A percentile compares a stretch with the other conserved stretches of the same genome.
Conservation (phyloP, 192 early-diverging fungal genomes). For the Anaeromyces robustus region DNA sequence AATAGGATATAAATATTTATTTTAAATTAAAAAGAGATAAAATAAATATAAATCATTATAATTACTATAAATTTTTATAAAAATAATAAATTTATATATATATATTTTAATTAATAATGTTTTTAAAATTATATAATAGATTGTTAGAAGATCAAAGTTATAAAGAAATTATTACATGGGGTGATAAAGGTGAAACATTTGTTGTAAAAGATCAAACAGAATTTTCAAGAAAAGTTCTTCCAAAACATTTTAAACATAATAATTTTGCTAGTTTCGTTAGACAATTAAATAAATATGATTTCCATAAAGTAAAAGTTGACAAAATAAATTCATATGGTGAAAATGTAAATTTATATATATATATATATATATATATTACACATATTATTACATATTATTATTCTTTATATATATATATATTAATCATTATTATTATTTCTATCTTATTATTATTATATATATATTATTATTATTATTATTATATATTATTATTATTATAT, state of each 20-base stretch:
- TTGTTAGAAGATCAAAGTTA: constrained; percentile 56
- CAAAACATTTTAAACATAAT: constrained; percentile 81
- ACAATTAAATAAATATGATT: constrained; percentile 68
- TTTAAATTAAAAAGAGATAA: background rate
- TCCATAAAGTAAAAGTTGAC: constrained; percentile 45
- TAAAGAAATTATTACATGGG: constrained; percentile 49
- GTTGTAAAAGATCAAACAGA: constrained; percentile 73
- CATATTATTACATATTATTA: too few relatives aligned
- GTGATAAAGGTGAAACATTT: constrained; percentile 67
- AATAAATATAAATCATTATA: background rate
- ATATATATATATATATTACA: background rate
- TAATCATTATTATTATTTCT: too few relatives aligned
- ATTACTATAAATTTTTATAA: background rate
- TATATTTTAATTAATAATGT: constrained; percentile 41
- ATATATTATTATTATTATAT: too few relatives aligned
- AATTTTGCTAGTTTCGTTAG: constrained; percentile 14
- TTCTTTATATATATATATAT: too few relatives aligned
- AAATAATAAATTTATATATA: constrained; percentile 25
- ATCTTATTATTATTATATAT: too few relatives aligned
- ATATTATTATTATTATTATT: too few relatives aligned
- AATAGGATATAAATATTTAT: background rate
- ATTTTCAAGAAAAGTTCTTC: constrained; percentile 59
- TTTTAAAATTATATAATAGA: constrained; percentile 46
- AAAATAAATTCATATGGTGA: constrained; percentile 17
- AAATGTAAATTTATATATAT: constrained; percentile 26